Evolutionary conservation across 495 filamentous ascomycete species (phyloP).

Genomic region (Aspergillus homomorphus): DNA sequence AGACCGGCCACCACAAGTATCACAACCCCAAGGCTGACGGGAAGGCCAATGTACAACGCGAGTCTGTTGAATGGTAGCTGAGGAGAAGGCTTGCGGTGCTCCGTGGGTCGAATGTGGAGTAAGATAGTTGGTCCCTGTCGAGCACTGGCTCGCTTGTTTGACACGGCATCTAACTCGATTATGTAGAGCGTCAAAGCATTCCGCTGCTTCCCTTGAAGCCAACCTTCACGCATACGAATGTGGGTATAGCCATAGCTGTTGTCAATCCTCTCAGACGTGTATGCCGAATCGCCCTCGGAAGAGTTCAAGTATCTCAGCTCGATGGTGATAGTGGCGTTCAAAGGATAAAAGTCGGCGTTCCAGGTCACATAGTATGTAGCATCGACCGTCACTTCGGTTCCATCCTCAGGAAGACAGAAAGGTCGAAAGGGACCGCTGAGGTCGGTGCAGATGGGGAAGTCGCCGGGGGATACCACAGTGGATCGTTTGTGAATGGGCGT

Average conservation of each 20-base stretch:
- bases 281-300: conserved; percentile 30
- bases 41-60: conserved; percentile 26
- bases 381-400: conserved; percentile 33
- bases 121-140: conserved; percentile 28
- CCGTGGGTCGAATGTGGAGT: conserved; percentile 21
- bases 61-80: conserved; percentile 23
- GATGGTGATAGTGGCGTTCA: conserved; percentile 40
- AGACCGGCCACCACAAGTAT: conserved; percentile 21
- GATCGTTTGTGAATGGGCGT: neutral
- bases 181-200: conserved; percentile 32
- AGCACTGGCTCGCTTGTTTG: conserved; percentile 23
- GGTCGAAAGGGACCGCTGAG: conserved; percentile 23
- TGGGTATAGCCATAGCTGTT: conserved; percentile 38
- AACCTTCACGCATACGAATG: conserved; percentile 33
- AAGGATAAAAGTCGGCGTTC: conserved; percentile 38
- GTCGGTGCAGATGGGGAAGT: conserved; percentile 34
- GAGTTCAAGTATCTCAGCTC: conserved; percentile 33
- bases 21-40: conserved; percentile 21
- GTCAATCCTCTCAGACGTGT: conserved; percentile 33
- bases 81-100: conserved; percentile 28
- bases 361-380: conserved; percentile 45
- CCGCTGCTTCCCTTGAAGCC: conserved; percentile 31
- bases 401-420: conserved; percentile 40
- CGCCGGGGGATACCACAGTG: conserved; percentile 57
- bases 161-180: conserved; percentile 26